Base-by-base conservation (phyloP, 345 rosid genomes). In the Populus nigra region DNA sequence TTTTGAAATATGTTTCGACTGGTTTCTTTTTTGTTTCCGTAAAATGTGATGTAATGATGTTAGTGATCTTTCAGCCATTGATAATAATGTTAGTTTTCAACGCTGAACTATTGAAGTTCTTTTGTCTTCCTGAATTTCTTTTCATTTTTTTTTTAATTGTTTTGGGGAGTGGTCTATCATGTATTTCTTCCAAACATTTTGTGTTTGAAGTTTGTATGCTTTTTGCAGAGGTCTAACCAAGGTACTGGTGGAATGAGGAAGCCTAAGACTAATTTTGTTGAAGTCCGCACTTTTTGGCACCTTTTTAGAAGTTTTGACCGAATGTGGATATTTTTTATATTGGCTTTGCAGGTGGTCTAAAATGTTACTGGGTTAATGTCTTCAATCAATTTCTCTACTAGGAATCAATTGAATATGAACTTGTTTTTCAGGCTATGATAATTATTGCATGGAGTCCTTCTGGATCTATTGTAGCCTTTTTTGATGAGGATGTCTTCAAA, bases 241-340 rank as follows among this genome's bases (percentile, higher is more conserved):
- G 80, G 76, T 8, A 15, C 78, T 53, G 38, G 36, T 41, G 88
- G 91, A 65, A 91, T 88, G 88, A 83, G 81, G 80, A 89, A 90
- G 84, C 96, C 99, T 68, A 96, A 96, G 86, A 91, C 97, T 66
- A 93, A 94, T 86, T 96, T 96, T 90, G 99, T 96, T 75, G 99
- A 96, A 91, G 92, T 89, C 77, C 97, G 97, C 36, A 94, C 99
- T 6, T 96, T 96, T 89, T 91, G 90, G 92, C 93, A 96, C 85
- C 92, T 96, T 9, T 96, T 79, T 81, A 87, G 99, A 83, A 94
- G 95, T 86, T 96, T 96, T 76, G 99, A 96, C 74, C 90, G 99
- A 47, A 90, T 92, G 99, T 96, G 99, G 99, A 92, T 96, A 85
- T 96, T 96, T 87, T 78, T 93, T 79, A 79, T 87, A 62, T 68